A percentile compares a stretch with the other conserved stretches of the same genome.
Conservation (phyloP, 768 basidiomycete genomes). For the Sporobolomyces roseus region DNA sequence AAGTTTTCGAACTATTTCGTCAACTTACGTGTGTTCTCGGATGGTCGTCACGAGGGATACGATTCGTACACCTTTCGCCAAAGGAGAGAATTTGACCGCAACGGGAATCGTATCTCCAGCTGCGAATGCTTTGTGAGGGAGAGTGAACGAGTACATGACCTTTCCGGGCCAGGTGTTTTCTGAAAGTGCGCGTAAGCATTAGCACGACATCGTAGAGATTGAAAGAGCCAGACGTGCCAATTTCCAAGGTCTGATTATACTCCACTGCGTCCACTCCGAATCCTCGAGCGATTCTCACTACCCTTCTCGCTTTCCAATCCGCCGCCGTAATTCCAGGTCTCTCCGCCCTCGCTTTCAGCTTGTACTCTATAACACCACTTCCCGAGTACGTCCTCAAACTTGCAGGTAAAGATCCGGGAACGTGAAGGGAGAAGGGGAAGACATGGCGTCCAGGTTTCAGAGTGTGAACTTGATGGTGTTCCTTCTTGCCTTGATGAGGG, state of each 20-base stretch:
- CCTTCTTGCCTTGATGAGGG: constrained; percentile 45
- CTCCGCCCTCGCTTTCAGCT: constrained; percentile 76
- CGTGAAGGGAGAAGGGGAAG: constrained; percentile 84
- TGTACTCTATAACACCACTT: constrained; percentile 70
- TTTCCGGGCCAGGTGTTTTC: constrained; percentile 98
- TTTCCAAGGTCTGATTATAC: constrained; percentile 89
- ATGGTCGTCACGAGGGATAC: constrained; percentile 64
- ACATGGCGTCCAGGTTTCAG: constrained; percentile 92
- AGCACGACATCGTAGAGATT: background rate
- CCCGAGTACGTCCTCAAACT: constrained; percentile 59
- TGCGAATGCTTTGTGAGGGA: constrained; percentile 94
- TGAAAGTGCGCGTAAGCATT: constrained; percentile 44
- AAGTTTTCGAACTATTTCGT: background rate
- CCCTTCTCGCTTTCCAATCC: constrained; percentile 62
- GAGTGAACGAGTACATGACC: constrained; percentile 81
- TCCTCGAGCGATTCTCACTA: constrained; percentile 67
- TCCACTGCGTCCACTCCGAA: constrained; percentile 80
- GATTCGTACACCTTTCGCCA: constrained; percentile 77
- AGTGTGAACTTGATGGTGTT: constrained; percentile 61
- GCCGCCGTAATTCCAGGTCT: constrained; percentile 65
- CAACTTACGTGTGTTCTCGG: constrained; percentile 58
- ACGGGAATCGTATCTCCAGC: constrained; percentile 80
- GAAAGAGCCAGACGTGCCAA: constrained; percentile 42
- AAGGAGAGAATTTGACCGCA: constrained; percentile 77
- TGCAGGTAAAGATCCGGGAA: constrained; percentile 81